These are phyloP conservation scores for Ascosphaera apis DNA, from an alignment of 2,329 filamentous ascomycete species.

Conservation along the genomic window DNA sequence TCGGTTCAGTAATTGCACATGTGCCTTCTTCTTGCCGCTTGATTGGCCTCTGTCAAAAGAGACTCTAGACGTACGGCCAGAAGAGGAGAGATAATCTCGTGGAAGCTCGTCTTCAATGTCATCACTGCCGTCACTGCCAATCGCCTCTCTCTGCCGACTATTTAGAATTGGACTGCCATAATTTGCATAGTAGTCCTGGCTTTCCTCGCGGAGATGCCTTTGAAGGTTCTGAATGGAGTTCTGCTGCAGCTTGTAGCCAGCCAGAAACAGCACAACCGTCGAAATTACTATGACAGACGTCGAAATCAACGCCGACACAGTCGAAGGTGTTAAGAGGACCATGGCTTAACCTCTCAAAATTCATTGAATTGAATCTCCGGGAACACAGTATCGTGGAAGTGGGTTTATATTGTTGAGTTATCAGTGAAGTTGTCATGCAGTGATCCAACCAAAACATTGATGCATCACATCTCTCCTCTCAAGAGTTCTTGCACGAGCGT, in stretches of 20 bases:
- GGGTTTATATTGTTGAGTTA: too few relatives aligned
- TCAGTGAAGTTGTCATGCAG: too few relatives aligned
- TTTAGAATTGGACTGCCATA: constrained; percentile 5
- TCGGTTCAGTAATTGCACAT: constrained; percentile 21
- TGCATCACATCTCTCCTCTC: too few relatives aligned
- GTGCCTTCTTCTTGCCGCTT: constrained; percentile 14
- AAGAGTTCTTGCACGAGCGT: too few relatives aligned
- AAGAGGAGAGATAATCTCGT: not conserved
- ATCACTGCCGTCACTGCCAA: not conserved
- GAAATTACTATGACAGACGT: constrained; percentile 41
- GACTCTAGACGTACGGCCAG: not conserved
- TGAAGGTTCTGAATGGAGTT: constrained; percentile 60
- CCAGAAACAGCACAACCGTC: constrained; percentile 63
- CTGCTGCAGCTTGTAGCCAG: constrained; percentile 72
- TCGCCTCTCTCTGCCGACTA: constrained; percentile 1
- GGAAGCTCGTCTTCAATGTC: not conserved
- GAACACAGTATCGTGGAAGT: too few relatives aligned
- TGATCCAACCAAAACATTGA: too few relatives aligned
- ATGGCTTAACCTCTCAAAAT: too few relatives aligned
- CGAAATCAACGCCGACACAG: constrained; percentile 21
- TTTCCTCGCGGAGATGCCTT: constrained; percentile 35
- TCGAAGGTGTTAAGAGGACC: constrained; percentile 23
- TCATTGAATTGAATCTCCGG: too few relatives aligned
- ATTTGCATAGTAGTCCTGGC: constrained; percentile 7
- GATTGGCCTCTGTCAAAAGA: not conserved